Percentiles rank a stretch among this genome's conserved stretches.
phyloP scores from a whole-genome alignment of 2,329 filamentous ascomycete species.

The Aspergillus neoniger region DNA sequence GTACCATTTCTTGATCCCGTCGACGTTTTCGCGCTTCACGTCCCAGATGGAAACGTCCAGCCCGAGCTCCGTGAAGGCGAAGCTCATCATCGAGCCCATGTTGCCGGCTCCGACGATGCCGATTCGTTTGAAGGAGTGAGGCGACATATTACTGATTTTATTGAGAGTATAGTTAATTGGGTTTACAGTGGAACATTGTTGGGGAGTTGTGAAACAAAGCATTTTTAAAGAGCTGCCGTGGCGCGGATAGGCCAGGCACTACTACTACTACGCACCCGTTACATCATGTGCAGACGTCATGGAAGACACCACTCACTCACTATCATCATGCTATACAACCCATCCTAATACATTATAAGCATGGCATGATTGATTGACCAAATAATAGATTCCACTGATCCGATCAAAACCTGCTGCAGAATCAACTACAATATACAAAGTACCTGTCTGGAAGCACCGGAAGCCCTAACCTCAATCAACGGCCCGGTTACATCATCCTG shows the following conservation, averaged over 20 bases:
- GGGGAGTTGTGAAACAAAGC: background rate
- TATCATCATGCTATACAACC: background rate
- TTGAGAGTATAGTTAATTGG: fast-evolving
- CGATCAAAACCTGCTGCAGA: too few relatives aligned
- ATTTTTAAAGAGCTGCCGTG: background rate
- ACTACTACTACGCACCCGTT: slow-evolving; percentile 5
- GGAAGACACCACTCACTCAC: background rate
- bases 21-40: slow-evolving; percentile 35
- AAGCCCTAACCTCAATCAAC: background rate
- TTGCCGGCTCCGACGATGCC: slow-evolving; percentile 45
- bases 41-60: slow-evolving; percentile 45
- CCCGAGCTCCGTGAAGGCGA: slow-evolving; percentile 43
- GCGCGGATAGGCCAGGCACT: background rate
- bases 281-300: slow-evolving; percentile 15
- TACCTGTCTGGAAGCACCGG: background rate
- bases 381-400: too few relatives aligned
- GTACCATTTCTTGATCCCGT: slow-evolving; percentile 28
- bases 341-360: background rate
- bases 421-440: too few relatives aligned
- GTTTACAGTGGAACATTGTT: too few relatives aligned
- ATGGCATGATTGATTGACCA: background rate
- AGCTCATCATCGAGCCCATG: slow-evolving; percentile 48
- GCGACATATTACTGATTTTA: slow-evolving; percentile 13
- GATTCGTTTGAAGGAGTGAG: slow-evolving; percentile 38
- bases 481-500: background rate